Evolutionary conservation across 371 early-diverging fungal species (phyloP), one percentile per base, ranked within the genome.

Genomic region (Nematocida homosporus): DNA sequence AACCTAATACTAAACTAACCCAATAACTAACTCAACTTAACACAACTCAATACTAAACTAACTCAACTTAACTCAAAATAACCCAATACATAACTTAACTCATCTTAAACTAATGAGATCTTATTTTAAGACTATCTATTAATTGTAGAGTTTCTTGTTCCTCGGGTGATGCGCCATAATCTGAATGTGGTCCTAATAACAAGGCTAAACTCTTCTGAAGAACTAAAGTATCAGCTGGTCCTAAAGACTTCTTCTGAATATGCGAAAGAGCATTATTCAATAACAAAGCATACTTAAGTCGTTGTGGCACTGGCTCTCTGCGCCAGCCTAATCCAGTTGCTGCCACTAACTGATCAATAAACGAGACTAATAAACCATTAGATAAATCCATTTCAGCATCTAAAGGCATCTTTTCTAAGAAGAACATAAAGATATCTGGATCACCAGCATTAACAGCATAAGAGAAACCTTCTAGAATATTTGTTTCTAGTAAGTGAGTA

Each of bases 401-500:
- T 1, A 57, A 37, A 8, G 75, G 75, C 52, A 72, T 41, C 44
- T 72, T 42, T 23, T 72, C 53, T 2, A 72, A 34, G 50, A 72
- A 44, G 35, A 72, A 72, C 57, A 72, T n/a, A 48, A 72, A 61
- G 16, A 32, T 30, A n/a, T 72, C 75, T 42, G 75, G 75, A 37
- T 72, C 61, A 4, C 32, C 50, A 30, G 50, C 47, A 8, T 63
- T 34, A 2, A 59, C 32, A 10, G 57, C 65, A 52, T 55, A 60
- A n/a, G 65, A 42, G 32, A 64, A 67, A 30, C 65, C 56, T 44
- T 75, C 75, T 51, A 55, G 27, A 35, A 68, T 76, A 48, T 65
- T 55, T 42, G 68, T 64, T 30, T 64, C 81, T 16, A 66, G 66
- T 38, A 75, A 38, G 32, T 63, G 61, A 23, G 61, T 72, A 38